Conservation (phyloP, 305 asterid species). For the Fraxinus sp. region DNA sequence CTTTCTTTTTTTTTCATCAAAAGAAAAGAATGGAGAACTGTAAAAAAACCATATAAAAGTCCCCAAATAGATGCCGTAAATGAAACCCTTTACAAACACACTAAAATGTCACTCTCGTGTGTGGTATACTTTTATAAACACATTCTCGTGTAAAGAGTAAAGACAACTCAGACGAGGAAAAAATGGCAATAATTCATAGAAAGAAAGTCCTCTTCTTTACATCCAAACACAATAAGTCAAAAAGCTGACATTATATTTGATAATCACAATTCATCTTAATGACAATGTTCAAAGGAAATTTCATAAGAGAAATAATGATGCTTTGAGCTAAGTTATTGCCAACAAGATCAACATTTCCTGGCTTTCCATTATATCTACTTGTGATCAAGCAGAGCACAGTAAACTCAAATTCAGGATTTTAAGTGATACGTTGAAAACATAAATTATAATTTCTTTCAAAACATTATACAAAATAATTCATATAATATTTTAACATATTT, state of each 20-base stretch:
- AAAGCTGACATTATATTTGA: not conserved
- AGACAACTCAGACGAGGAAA: not conserved
- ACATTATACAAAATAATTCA: not conserved
- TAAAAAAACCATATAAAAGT: conserved; percentile 20
- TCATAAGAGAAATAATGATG: not conserved
- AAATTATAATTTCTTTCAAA: not conserved
- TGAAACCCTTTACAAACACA: not conserved
- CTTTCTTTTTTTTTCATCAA: not conserved
- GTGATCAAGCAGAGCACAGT: not conserved
- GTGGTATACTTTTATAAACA: not conserved
- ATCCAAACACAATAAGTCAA: not conserved
- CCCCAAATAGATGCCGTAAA: conserved; percentile 4
- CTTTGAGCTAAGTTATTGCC: not conserved
- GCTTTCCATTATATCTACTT: not conserved
- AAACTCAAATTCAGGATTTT: not conserved
- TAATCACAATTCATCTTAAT: not conserved
- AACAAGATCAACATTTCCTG: not conserved
- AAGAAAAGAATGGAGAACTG: conserved; percentile 11
- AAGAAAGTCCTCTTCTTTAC: not conserved
- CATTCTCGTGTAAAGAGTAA: not conserved
- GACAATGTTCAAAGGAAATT: not conserved
- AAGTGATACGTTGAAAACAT: not conserved
- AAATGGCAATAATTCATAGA: not conserved
- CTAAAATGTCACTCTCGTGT: not conserved
- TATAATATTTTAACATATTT: not conserved